These are phyloP conservation scores for Cladorrhinum sp. DNA, from an alignment of 2,329 filamentous ascomycete genomes.

Conservation along the genomic window DNA sequence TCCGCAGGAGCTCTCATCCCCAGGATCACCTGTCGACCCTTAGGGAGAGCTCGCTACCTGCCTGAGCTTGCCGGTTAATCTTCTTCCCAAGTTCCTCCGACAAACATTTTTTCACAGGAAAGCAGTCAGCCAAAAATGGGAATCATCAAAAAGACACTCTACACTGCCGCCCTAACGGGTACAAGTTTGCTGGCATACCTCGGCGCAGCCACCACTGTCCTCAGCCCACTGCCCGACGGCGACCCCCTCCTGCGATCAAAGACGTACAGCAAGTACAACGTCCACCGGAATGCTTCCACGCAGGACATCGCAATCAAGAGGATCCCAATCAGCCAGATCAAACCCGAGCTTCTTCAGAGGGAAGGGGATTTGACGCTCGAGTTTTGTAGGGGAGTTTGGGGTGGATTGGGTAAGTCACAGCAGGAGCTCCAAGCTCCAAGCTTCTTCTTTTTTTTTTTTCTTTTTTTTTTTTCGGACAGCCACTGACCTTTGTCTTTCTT, in stretches of 20 bases:
- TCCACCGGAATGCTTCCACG: conserved; percentile 57
- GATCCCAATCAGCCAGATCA: conserved; percentile 61
- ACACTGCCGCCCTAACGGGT: conserved; percentile 48
- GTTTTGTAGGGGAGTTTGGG: conserved; percentile 67
- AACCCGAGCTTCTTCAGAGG: conserved; percentile 61
- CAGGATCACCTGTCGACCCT: background rate
- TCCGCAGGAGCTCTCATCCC: background rate
- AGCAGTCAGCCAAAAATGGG: conserved; percentile 41
- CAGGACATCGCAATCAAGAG: conserved; percentile 64
- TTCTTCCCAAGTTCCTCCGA: background rate
- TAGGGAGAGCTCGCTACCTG: background rate
- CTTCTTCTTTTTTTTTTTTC: background rate
- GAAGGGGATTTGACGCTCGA: conserved; percentile 57
- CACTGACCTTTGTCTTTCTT: background rate
- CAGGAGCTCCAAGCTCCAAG: background rate
- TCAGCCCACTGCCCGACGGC: conserved; percentile 54
- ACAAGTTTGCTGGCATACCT: conserved; percentile 50
- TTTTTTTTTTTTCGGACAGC: conserved; percentile 6
- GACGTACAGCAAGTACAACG: conserved; percentile 59
- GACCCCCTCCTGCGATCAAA: conserved; percentile 61
- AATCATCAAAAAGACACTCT: conserved; percentile 47
- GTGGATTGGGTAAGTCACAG: conserved; percentile 52
- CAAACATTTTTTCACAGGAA: background rate
- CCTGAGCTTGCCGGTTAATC: too few species aligned
- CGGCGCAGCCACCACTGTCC: conserved; percentile 53